A percentile compares a stretch with the other conserved stretches of the same genome.
Conservation (phyloP, 139 green algal species). For the Trebouxia sp. region DNA sequence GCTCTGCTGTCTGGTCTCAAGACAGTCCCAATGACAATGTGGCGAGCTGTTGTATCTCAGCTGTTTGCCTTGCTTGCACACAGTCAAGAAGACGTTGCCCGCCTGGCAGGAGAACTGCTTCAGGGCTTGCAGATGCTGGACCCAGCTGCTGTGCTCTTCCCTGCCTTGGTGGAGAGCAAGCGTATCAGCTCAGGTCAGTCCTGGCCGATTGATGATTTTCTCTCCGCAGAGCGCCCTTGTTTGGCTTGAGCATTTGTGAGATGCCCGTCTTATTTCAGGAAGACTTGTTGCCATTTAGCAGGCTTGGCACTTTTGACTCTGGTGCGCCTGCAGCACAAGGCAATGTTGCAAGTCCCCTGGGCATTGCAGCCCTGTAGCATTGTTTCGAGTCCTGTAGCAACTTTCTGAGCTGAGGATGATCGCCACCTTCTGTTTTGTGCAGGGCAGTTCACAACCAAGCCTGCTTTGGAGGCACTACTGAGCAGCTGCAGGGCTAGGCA, state of each 20-base stretch:
- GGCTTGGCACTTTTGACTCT: no score
- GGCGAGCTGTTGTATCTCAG: slow-evolving; percentile 59
- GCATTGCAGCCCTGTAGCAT: no score
- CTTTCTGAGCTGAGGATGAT: no score
- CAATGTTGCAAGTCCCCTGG: no score
- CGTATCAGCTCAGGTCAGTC: background rate
- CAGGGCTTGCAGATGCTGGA: background rate
- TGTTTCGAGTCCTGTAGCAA: no score
- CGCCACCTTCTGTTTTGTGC: no score
- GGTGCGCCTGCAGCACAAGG: no score
- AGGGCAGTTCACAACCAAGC: background rate
- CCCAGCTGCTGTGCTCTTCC: slow-evolving; percentile 58
- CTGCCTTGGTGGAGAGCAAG: slow-evolving; percentile 46
- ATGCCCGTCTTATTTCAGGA: background rate
- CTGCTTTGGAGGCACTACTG: background rate
- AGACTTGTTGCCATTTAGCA: background rate
- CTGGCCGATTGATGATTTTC: background rate
- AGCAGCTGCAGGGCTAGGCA: background rate
- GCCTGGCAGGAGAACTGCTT: slow-evolving; percentile 30
- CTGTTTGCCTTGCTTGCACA: slow-evolving; percentile 57
- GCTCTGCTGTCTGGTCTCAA: background rate
- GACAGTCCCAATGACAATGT: slow-evolving; percentile 39
- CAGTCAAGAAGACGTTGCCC: background rate
- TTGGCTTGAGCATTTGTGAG: background rate
- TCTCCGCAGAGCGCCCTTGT: background rate